phyloP scores from a whole-genome alignment of 768 basidiomycete species.

The Leccinum aurantiacum region DNA sequence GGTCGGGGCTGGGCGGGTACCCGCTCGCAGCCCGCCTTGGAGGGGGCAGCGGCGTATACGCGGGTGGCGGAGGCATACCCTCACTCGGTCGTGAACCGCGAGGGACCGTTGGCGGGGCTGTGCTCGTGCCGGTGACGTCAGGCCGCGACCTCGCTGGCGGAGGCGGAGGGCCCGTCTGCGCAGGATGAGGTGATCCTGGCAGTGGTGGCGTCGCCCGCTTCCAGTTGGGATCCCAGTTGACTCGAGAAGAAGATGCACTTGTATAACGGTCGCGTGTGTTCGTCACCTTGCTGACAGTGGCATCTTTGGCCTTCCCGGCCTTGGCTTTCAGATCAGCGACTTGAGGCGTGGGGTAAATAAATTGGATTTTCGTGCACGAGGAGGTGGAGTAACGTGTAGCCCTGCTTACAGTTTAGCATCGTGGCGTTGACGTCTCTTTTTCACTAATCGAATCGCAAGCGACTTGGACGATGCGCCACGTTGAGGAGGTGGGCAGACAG shows the following conservation, averaged over 20 bases:
- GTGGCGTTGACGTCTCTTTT: neutral
- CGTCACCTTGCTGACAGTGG: slow-evolving; percentile 49
- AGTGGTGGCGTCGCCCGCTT: slow-evolving; percentile 46
- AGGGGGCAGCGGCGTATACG: slow-evolving; percentile 24
- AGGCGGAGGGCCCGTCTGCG: slow-evolving; percentile 25
- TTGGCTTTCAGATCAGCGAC: slow-evolving; percentile 68
- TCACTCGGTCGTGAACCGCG: slow-evolving; percentile 16
- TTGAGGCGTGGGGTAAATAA: slow-evolving; percentile 21
- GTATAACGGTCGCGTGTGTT: slow-evolving; percentile 54
- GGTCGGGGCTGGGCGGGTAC: slow-evolving; percentile 21
- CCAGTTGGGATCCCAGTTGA: slow-evolving; percentile 61
- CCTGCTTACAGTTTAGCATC: slow-evolving; percentile 34
- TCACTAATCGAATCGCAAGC: neutral
- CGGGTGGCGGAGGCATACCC: slow-evolving; percentile 12
- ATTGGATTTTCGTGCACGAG: neutral
- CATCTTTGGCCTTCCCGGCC: slow-evolving; percentile 61
- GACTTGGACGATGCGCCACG: neutral
- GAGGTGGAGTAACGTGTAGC: neutral
- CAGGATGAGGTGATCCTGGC: slow-evolving; percentile 1
- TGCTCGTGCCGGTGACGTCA: slow-evolving; percentile 10
- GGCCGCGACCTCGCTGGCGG: slow-evolving; percentile 36
- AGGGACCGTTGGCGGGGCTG: slow-evolving; percentile 6
- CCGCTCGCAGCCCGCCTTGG: slow-evolving; percentile 29
- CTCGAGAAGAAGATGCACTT: slow-evolving; percentile 60
- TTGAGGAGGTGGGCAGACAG: neutral